A percentile compares a stretch with the other conserved stretches of the same genome.
phyloP scores from a whole-genome alignment of 2,329 filamentous ascomycete genomes.

The Fusarium torreyae region DNA sequence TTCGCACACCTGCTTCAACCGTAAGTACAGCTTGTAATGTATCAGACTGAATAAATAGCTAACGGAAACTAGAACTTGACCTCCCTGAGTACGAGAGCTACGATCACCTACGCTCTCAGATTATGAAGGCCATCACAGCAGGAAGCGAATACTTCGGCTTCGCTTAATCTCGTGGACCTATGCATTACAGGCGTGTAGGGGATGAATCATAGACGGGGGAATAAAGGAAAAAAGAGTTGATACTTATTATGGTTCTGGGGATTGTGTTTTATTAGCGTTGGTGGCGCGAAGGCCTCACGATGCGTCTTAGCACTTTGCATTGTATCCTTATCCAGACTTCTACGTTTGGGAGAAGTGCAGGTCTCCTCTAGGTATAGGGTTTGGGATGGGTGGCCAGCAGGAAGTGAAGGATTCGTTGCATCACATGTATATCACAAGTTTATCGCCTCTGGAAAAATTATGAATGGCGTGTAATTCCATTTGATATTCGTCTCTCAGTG shows the following conservation, averaged over 20 bases:
- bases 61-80: conserved; percentile 82
- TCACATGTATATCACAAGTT: conserved; percentile 40
- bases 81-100: conserved; percentile 98
- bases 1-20: conserved; percentile 99
- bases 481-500: background rate
- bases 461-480: conserved; percentile 6
- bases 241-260: conserved; percentile 24
- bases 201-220: conserved; percentile 33
- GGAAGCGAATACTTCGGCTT: conserved; percentile 99
- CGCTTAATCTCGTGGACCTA: conserved; percentile 70
- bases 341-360: conserved; percentile 54
- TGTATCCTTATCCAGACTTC: conserved; percentile 5
- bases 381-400: conserved; percentile 19
- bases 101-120: conserved; percentile 86
- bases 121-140: conserved; percentile 97
- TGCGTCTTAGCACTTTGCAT: conserved; percentile 23
- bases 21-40: conserved; percentile 72
- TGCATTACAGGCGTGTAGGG: conserved; percentile 40
- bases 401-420: conserved; percentile 30
- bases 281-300: conserved; percentile 23
- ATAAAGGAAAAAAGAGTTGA: conserved; percentile 19
- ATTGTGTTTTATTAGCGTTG: conserved; percentile 26
- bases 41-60: conserved; percentile 60
- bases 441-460: conserved; percentile 26
- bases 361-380: conserved; percentile 45